Evolutionary conservation across 2,329 filamentous ascomycete species (phyloP).

Genomic region (Xylaria sp.): DNA sequence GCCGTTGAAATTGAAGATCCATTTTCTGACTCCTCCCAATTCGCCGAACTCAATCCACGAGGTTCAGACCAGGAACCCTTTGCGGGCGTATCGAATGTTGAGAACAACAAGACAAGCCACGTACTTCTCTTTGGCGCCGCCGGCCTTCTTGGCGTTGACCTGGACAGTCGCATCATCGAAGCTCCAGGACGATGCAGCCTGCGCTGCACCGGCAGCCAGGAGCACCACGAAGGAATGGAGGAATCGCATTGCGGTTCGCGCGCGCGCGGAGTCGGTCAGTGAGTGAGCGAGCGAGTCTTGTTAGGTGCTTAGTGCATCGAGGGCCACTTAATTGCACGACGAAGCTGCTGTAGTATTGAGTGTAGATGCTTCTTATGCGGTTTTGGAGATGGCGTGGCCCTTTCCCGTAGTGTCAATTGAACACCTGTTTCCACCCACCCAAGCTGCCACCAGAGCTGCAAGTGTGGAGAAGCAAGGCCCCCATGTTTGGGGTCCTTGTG

Average conservation of each 20-base stretch:
- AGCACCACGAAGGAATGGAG: conserved; percentile 56
- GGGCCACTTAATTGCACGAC: conserved; percentile 19
- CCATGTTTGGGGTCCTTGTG: conserved; percentile 21
- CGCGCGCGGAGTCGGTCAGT: conserved; percentile 2
- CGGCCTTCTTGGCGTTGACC: conserved; percentile 72
- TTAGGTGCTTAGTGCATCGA: conserved; percentile 34
- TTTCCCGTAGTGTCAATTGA: conserved; percentile 32
- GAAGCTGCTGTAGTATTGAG: conserved; percentile 2
- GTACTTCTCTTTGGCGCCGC: conserved; percentile 74
- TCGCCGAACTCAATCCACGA: neutral
- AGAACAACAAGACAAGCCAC: conserved; percentile 44
- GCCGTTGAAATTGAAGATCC: neutral
- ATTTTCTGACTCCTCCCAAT: no score
- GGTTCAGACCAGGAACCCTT: no score
- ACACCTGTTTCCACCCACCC: conserved; percentile 38
- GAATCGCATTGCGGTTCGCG: conserved; percentile 54
- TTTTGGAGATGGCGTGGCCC: conserved; percentile 26
- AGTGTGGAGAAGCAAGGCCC: conserved; percentile 25
- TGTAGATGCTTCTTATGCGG: neutral
- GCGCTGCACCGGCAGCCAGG: conserved; percentile 61
- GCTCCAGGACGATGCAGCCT: conserved; percentile 72
- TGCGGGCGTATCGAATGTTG: neutral
- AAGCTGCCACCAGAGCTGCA: conserved; percentile 1
- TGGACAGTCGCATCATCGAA: conserved; percentile 79
- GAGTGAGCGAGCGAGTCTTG: conserved; percentile 15